Evolutionary conservation across 129 eudicot genomes (phyloP), one percentile per base, ranked within the genome.

Genomic region (Solidago caesia): DNA sequence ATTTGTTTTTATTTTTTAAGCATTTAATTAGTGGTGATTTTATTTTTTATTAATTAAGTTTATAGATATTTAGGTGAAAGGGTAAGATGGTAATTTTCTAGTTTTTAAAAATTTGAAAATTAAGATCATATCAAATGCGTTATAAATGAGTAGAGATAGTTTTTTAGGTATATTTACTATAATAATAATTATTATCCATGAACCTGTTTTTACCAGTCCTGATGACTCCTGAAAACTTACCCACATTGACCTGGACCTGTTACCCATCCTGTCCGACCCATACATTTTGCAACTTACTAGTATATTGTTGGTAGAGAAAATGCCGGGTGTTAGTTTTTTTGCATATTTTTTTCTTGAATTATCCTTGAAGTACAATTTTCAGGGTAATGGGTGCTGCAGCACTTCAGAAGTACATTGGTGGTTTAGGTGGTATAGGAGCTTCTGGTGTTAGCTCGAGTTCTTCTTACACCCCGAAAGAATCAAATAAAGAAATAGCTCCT

Each of bases 381-480:
- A 93, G 98, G 97, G 64, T 90, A 26, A 83, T 94, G 87, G 96
- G 96, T 55, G 91, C 92, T 73, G 84, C 92, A 82, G 98, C 93
- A 21, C 96, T 94, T 80, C 96, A 94, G 64, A 90, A 87, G 85
- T 94, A 94, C 86, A 81, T 94, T 72, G 85, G 92, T 71, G 81
- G 96, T 80, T 84, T 94, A 78, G 92, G 96, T 51, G 96, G 96
- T 48, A 86, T 90, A 21, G 98, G 98, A 77, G 64, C 91, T 72
- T 82, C 98, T 39, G 97, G 98, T 82, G 98, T 90, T 64, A 97
- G 97, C 27, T 90, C 98, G 48, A 90, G 89, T 79, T 86, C 98
- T 72, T 87, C 98, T 3, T 90, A 94, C 77, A 53, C 97, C 67
- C 86, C 97, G 43, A 94, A 94, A 77, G 98, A 94, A n/a, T 68